phyloP scores from a whole-genome alignment of 2,329 filamentous ascomycete species.

The Blastomyces percursus region DNA sequence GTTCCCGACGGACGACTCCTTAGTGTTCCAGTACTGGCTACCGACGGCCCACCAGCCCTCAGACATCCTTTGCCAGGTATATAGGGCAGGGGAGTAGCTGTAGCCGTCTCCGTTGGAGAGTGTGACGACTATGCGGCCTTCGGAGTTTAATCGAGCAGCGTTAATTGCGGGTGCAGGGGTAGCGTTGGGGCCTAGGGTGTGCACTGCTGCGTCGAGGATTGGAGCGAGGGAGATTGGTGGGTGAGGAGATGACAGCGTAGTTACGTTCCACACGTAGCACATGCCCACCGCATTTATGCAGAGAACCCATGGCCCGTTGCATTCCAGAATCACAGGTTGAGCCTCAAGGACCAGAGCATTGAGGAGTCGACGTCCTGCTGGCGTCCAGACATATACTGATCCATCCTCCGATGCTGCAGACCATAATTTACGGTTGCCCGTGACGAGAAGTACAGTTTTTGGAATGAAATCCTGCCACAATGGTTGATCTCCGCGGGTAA shows the following conservation, averaged over 20 bases:
- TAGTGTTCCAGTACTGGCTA: constrained; percentile 98
- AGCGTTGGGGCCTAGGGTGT: constrained; percentile 65
- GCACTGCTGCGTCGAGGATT: constrained; percentile 73
- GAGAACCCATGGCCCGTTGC: constrained; percentile 76
- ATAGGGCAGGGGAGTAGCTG: constrained; percentile 75
- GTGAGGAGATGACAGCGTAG: constrained; percentile 70
- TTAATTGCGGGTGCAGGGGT: constrained; percentile 75
- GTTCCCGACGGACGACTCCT: constrained; percentile 76
- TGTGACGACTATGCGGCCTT: constrained; percentile 76
- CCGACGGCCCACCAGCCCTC: constrained; percentile 98
- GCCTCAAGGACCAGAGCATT: constrained; percentile 81
- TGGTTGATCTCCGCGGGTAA: constrained; percentile 66
- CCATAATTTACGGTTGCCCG: constrained; percentile 86
- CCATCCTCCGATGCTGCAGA: constrained; percentile 89
- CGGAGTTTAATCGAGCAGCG: constrained; percentile 80
- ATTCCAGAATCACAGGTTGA: constrained; percentile 88
- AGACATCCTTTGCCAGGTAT: constrained; percentile 86
- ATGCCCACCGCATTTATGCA: constrained; percentile 81
- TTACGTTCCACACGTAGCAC: constrained; percentile 89
- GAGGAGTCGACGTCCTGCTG: constrained; percentile 73
- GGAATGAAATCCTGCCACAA: constrained; percentile 94
- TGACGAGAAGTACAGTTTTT: constrained; percentile 73
- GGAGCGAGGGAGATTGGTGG: constrained; percentile 83
- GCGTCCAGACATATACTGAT: constrained; percentile 80
- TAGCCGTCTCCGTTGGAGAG: constrained; percentile 93